Evolutionary conservation across 441 rosid species (phyloP).

Genomic region (Pelargonium cotyledonis): DNA sequence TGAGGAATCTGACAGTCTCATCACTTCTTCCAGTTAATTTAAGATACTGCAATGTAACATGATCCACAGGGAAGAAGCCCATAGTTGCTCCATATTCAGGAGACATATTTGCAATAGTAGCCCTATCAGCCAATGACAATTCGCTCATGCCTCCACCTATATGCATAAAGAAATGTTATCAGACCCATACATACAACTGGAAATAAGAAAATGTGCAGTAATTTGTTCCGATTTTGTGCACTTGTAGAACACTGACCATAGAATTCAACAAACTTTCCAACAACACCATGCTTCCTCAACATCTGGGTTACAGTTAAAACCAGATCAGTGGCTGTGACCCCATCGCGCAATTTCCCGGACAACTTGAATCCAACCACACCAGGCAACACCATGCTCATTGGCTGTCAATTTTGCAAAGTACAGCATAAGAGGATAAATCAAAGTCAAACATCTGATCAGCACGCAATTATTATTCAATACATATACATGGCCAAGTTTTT

Average conservation of each 20-base stretch:
- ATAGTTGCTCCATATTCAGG: slow-evolving; percentile 75
- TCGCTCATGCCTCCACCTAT: slow-evolving; percentile 56
- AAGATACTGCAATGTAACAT: slow-evolving; percentile 57
- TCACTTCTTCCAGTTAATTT: slow-evolving; percentile 60
- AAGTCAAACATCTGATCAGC: neutral
- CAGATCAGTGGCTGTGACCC: slow-evolving; percentile 63
- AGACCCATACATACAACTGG: neutral
- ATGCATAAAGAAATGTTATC: slow-evolving; percentile 11
- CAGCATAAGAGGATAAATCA: slow-evolving; percentile 16
- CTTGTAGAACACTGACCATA: slow-evolving; percentile 32
- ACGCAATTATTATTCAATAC: neutral
- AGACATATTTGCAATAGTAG: slow-evolving; percentile 68
- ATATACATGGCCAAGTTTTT: neutral
- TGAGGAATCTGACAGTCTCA: slow-evolving; percentile 41
- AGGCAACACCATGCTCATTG: slow-evolving; percentile 77
- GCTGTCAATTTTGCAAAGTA: slow-evolving; percentile 32
- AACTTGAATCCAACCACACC: slow-evolving; percentile 64
- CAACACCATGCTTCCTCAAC: slow-evolving; percentile 65
- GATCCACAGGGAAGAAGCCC: slow-evolving; percentile 74
- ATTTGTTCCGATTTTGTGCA: neutral
- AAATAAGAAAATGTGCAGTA: neutral
- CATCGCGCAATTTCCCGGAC: slow-evolving; percentile 41
- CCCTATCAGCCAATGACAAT: slow-evolving; percentile 58
- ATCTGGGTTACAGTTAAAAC: slow-evolving; percentile 63
- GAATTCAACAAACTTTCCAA: slow-evolving; percentile 63